Base-by-base conservation (phyloP, 2,329 filamentous ascomycete genomes). In the Aspergillus sclerotialis region DNA sequence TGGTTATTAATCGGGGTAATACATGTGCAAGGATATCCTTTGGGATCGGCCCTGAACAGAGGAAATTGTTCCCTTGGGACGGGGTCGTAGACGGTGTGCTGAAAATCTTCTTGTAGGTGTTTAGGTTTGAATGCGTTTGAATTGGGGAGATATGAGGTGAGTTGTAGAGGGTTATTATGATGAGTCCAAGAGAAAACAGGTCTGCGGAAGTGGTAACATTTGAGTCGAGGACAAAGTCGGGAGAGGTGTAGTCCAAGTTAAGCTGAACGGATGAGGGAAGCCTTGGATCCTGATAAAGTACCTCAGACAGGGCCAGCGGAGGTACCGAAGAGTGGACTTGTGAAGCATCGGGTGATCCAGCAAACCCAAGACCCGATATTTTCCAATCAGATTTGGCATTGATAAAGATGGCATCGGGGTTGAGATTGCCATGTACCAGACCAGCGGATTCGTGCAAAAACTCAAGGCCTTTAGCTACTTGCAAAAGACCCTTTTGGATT, bases 331-430 rank as follows among this genome's bases (percentile, higher is more conserved):
- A 84, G 29, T 81, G 72, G 46, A 83, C 80, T 17, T 78, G 80
- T 13, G 84, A 84, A 49, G 77, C 75, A 48, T 88, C 84, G 31
- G 85, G 78, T 10, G 88, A 84, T 29, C 84, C 84, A 56, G 84
- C 86, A 60, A 95, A 98, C 0, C 84, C 78, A 25, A 98, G 73
- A n/a, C 90, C 92, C 49, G 88, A 90, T 41, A 98, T 85, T 60
- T 98, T 98, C 92, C 92, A 98, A 61, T 98, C 92, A 30, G 86
- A 94, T 76, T 98, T 98, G 26, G 85, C 78, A 64, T 98, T 98
- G 61, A 98, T 79, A 45, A 94, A 82, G 44, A 98, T 80, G 12
- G 89, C 85, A 44, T 96, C 90, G 0, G 92, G 92, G 0, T 89
- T 96, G 44, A 98, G 63, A 56, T 98, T 98, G 30, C 84, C 87